A percentile compares a stretch with the other conserved stretches of the same genome.
Evolutionary conservation across 352 stramenopile species (phyloP).

Genomic region (Pythium plurisporium): DNA sequence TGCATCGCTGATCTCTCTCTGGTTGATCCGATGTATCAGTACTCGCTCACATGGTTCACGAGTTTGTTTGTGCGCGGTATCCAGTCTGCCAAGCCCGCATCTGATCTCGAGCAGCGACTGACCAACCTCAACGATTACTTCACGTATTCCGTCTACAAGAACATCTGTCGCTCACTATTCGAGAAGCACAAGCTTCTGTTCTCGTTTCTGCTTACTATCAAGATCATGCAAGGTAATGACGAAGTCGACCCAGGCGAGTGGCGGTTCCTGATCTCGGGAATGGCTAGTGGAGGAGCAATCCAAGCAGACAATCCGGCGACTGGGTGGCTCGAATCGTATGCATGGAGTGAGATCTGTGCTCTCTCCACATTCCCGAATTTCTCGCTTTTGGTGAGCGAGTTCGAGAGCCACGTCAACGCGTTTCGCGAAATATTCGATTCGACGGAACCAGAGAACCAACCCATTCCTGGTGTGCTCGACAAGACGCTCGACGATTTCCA

Average conservation of each 20-base stretch:
- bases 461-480: conserved; percentile 55
- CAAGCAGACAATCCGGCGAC: conserved; percentile 45
- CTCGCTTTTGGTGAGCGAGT: conserved; percentile 42
- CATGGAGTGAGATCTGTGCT: conserved; percentile 74
- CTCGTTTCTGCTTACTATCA: conserved; percentile 88
- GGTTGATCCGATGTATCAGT: conserved; percentile 91
- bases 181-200: conserved; percentile 94
- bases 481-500: conserved; percentile 76
- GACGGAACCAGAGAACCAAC: conserved; percentile 69
- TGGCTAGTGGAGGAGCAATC: conserved; percentile 35
- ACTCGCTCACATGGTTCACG: conserved; percentile 92
- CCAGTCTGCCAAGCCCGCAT: conserved; percentile 61
- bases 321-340: conserved; percentile 66
- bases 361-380: conserved; percentile 70
- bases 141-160: conserved; percentile 94
- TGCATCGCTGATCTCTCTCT: conserved; percentile 86
- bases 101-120: conserved; percentile 68
- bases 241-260: conserved; percentile 82
- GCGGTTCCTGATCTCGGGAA: conserved; percentile 89
- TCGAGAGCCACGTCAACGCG: conserved; percentile 41
- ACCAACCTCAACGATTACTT: conserved; percentile 91
- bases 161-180: conserved; percentile 91
- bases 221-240: conserved; percentile 85
- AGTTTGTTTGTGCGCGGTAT: conserved; percentile 90
- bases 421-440: conserved; percentile 82